Evolutionary conservation across 2,329 filamentous ascomycete genomes (phyloP).

Genomic region (Metarhizium guizhouense): DNA sequence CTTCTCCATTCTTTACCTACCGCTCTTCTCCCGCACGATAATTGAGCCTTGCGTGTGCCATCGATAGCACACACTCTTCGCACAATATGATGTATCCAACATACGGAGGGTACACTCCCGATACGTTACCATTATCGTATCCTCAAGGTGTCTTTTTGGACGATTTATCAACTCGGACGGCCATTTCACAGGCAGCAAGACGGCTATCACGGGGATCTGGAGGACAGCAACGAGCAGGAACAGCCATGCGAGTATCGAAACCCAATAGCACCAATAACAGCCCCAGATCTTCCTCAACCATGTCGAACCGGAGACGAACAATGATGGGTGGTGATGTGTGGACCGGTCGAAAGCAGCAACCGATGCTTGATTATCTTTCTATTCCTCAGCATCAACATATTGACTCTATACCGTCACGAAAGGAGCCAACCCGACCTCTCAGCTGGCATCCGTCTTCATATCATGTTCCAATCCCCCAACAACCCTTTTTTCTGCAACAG

Average conservation of each 20-base stretch:
- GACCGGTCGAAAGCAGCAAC: constrained; percentile 36
- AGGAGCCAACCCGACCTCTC: constrained; percentile 20
- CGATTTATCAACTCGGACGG: constrained; percentile 43
- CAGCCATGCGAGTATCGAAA: constrained; percentile 53
- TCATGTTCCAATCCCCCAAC: constrained; percentile 22
- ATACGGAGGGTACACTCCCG: constrained; percentile 16
- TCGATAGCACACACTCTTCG: no score
- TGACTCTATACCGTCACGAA: background rate
- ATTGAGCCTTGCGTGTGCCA: background rate
- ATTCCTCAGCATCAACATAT: constrained; percentile 8
- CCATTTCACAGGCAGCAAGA: constrained; percentile 35
- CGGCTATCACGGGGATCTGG: constrained; percentile 40
- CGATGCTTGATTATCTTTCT: constrained; percentile 30
- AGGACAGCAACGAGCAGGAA: constrained; percentile 40
- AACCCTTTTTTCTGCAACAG: background rate
- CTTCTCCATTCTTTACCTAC: background rate
- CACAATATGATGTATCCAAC: constrained; percentile 21
- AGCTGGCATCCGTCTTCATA: constrained; percentile 68
- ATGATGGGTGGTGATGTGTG: constrained; percentile 39
- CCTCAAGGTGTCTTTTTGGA: constrained; percentile 36
- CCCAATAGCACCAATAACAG: constrained; percentile 61
- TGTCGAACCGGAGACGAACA: constrained; percentile 45
- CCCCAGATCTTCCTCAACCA: constrained; percentile 41
- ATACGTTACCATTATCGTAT: constrained; percentile 17
- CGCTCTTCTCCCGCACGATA: background rate